Conservation (phyloP, 495 filamentous ascomycete genomes). For the Apiosordaria backusii region DNA sequence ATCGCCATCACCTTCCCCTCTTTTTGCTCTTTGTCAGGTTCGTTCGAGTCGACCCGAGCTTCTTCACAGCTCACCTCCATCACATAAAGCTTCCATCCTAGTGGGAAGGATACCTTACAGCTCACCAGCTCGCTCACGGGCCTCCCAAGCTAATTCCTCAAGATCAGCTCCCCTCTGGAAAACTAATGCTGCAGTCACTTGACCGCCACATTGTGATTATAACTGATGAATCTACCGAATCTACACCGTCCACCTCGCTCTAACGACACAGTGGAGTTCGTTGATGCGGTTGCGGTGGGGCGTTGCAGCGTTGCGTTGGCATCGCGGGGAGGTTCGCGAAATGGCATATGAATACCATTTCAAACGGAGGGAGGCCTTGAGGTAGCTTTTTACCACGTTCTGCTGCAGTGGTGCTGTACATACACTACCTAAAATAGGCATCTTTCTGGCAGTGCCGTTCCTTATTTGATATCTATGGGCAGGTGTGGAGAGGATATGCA, state of each 20-base stretch:
- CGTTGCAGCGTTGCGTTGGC: conserved; percentile 30
- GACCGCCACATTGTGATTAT: conserved; percentile 20
- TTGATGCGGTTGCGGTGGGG: conserved; percentile 21
- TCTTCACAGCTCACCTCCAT: neutral
- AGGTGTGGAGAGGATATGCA: conserved; percentile 13
- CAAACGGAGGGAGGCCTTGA: conserved; percentile 6
- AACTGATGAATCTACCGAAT: neutral
- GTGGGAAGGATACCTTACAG: neutral
- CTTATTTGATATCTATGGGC: conserved; percentile 2
- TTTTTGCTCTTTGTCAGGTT: neutral
- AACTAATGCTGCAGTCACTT: conserved; percentile 1
- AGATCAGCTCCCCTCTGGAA: neutral
- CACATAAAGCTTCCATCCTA: neutral
- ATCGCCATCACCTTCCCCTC: neutral
- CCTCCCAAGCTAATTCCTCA: neutral
- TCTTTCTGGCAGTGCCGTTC: conserved; percentile 14
- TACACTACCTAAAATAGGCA: conserved; percentile 18
- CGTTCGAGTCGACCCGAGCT: neutral
- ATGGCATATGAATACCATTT: neutral
- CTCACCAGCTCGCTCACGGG: neutral
- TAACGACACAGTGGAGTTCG: conserved; percentile 19
- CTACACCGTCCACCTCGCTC: neutral
- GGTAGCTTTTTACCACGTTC: conserved; percentile 4
- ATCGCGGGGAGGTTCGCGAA: conserved; percentile 20
- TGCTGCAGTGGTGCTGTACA: neutral